These are phyloP conservation scores for Pichia californica DNA, from an alignment of 805 yeast species.

Conservation along the genomic window DNA sequence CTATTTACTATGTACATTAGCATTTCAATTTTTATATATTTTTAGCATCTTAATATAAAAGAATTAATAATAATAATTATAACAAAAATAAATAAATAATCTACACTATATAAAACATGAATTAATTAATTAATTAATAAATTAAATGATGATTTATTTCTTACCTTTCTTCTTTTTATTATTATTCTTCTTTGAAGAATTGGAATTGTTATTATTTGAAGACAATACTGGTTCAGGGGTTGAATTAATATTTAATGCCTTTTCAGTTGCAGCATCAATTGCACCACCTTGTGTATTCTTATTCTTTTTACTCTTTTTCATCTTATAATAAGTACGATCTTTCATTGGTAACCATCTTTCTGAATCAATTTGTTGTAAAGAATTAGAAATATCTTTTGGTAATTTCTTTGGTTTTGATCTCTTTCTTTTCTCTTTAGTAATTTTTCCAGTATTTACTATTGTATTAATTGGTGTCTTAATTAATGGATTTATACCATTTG, in stretches of 20 bases:
- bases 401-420: constrained; percentile 26
- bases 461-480: constrained; percentile 12
- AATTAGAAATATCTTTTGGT: constrained; percentile 18
- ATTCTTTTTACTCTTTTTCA: constrained; percentile 59
- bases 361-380: constrained; percentile 37
- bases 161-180: constrained; percentile 29
- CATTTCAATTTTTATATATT: not conserved
- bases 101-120: too few relatives aligned
- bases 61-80: not conserved
- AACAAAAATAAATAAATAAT: too few relatives aligned
- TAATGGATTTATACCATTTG: constrained; percentile 24
- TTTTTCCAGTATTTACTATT: not conserved
- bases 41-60: not conserved
- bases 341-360: constrained; percentile 92
- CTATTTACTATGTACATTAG: constrained; percentile 14
- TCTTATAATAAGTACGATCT: constrained; percentile 78
- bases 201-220: constrained; percentile 6
- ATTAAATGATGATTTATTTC: too few relatives aligned
- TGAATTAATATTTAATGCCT: constrained; percentile 22
- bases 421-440: constrained; percentile 14
- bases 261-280: constrained; percentile 42
- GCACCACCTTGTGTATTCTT: constrained; percentile 59
- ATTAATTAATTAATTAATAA: too few relatives aligned
- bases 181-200: constrained; percentile 17
- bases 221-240: constrained; percentile 10